Conservation (phyloP, 1,284 basidiomycete species). For the Tilletia indica region DNA sequence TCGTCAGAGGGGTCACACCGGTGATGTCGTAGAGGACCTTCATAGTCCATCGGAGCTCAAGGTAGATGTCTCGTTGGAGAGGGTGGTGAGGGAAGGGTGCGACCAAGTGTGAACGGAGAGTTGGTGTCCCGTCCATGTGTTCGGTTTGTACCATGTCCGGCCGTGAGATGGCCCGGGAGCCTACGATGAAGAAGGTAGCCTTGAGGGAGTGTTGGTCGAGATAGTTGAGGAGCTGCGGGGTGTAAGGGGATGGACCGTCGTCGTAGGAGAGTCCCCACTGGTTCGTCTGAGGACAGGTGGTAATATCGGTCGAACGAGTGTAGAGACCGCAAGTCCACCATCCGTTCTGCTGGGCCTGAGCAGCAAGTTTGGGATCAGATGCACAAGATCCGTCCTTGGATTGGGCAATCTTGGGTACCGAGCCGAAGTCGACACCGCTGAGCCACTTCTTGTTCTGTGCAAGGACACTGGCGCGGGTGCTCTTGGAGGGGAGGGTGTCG, state of each 20-base stretch:
- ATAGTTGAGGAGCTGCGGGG: constrained; percentile 68
- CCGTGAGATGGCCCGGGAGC: constrained; percentile 79
- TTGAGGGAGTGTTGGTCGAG: constrained; percentile 67
- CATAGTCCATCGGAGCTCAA: constrained; percentile 88
- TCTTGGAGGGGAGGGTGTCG: constrained; percentile 68
- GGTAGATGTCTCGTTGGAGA: constrained; percentile 85
- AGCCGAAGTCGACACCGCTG: constrained; percentile 64
- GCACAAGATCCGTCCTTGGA: constrained; percentile 67
- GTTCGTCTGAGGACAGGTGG: constrained; percentile 72
- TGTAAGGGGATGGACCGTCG: constrained; percentile 79
- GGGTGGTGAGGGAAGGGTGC: constrained; percentile 67
- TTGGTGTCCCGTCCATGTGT: constrained; percentile 67
- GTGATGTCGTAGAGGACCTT: constrained; percentile 68
- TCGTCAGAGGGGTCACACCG: constrained; percentile 57
- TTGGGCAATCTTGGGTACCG: constrained; percentile 69
- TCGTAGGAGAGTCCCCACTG: constrained; percentile 73
- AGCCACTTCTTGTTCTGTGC: constrained; percentile 73
- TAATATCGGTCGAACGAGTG: constrained; percentile 71
- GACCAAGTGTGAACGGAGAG: constrained; percentile 60
- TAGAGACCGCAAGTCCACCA: constrained; percentile 86
- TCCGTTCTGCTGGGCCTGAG: constrained; percentile 61
- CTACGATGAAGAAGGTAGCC: constrained; percentile 89
- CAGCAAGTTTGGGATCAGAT: constrained; percentile 65
- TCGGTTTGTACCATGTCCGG: constrained; percentile 76
- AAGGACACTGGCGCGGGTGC: constrained; percentile 58